Conservation (phyloP, 305 asterid genomes). For the Solanum hybrid region DNA sequence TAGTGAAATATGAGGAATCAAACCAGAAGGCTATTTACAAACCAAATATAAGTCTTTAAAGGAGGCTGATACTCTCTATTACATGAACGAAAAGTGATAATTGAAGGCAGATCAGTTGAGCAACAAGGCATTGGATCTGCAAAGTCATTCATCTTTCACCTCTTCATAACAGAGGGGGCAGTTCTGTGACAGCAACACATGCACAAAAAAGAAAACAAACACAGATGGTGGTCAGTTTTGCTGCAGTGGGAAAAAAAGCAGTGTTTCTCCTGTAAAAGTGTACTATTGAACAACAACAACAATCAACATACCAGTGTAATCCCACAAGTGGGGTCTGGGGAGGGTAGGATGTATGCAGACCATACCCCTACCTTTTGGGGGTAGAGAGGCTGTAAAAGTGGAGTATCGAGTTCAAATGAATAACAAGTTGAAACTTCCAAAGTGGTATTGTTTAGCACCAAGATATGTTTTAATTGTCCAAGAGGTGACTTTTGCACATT, state of each 20-base stretch:
- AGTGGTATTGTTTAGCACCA: neutral
- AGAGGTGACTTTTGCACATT: neutral
- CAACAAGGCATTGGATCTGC: neutral
- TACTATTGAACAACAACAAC: neutral
- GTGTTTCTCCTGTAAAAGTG: neutral
- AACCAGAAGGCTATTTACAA: neutral
- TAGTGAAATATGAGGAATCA: neutral
- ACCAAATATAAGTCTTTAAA: neutral
- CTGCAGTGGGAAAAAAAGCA: neutral
- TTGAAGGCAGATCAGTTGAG: neutral
- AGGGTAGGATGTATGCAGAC: neutral
- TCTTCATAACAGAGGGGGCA: conserved; percentile 83
- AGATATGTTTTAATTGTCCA: neutral
- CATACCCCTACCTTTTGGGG: neutral
- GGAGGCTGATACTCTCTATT: neutral
- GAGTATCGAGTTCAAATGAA: neutral
- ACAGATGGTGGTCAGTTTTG: neutral
- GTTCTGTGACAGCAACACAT: conserved; percentile 37
- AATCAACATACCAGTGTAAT: neutral
- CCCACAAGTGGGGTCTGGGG: neutral
- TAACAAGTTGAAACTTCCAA: neutral
- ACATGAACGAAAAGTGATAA: neutral
- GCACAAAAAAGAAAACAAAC: neutral
- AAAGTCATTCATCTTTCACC: conserved; percentile 52
- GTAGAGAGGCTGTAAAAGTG: neutral